These are phyloP conservation scores for Exidia glandulosa DNA, from an alignment of 768 basidiomycete genomes.

Conservation along the genomic window DNA sequence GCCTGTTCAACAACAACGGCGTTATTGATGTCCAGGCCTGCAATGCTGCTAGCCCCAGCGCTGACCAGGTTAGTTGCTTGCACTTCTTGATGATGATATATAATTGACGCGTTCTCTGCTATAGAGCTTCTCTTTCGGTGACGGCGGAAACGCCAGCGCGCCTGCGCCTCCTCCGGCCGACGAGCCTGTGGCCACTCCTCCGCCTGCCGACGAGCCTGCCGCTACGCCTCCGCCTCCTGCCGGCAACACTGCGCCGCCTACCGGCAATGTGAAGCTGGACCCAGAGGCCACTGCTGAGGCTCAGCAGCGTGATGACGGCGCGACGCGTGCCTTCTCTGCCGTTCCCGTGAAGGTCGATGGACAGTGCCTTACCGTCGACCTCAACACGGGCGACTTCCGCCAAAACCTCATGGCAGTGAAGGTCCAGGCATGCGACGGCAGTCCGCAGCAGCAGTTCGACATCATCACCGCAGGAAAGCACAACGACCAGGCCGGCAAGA, in stretches of 20 bases:
- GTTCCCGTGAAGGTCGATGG: not conserved
- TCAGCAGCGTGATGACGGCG: slow-evolving; percentile 1
- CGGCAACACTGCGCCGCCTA: not conserved
- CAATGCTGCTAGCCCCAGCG: not conserved
- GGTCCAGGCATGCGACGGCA: not conserved
- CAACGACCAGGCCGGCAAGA: not conserved
- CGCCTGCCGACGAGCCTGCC: not conserved
- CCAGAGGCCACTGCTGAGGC: slow-evolving; percentile 1
- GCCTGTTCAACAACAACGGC: not conserved
- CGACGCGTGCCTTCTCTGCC: slow-evolving; percentile 2
- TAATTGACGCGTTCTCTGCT: too few relatives aligned
- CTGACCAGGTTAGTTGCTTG: not conserved
- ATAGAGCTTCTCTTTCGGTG: not conserved
- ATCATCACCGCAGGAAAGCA: not conserved
- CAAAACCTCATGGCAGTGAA: slow-evolving; percentile 1
- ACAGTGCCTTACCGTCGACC: slow-evolving; percentile 3
- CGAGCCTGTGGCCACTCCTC: too few relatives aligned
- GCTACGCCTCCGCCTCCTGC: not conserved
- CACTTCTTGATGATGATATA: too few relatives aligned
- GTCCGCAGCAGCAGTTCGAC: slow-evolving; percentile 1
- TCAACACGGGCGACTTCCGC: slow-evolving; percentile 2
- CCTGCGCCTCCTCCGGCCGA: not conserved
- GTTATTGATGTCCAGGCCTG: not conserved
- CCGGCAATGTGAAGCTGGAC: not conserved
- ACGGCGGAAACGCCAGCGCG: not conserved